Percentiles rank a stretch among this genome's conserved stretches.
These are phyloP conservation scores for Oldenlandia corymbosa DNA, from an alignment of 257 asterid genomes.

Conservation along the genomic window DNA sequence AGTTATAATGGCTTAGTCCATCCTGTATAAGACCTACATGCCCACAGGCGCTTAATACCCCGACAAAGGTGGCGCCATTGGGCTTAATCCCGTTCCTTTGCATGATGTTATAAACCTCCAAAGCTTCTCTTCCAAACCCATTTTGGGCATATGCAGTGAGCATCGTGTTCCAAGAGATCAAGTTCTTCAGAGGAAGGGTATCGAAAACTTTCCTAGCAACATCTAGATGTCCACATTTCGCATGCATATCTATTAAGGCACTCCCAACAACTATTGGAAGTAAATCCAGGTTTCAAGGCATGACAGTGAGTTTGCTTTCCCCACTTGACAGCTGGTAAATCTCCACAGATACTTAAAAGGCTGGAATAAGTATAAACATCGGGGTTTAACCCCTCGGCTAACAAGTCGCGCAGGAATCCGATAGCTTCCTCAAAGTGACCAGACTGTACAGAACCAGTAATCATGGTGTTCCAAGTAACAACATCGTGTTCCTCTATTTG, in stretches of 20 bases:
- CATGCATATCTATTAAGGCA: constrained; percentile 69
- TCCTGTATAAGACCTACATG: constrained; percentile 61
- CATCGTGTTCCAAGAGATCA: constrained; percentile 77
- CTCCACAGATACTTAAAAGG: constrained; percentile 66
- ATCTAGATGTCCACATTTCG: constrained; percentile 59
- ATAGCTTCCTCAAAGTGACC: constrained; percentile 38
- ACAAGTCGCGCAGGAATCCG: constrained; percentile 35
- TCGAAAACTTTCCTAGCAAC: constrained; percentile 58
- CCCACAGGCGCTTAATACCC: constrained; percentile 62
- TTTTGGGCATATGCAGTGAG: constrained; percentile 72
- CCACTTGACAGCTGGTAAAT: constrained; percentile 67
- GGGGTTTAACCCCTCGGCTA: constrained; percentile 41
- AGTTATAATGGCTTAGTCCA: constrained; percentile 47
- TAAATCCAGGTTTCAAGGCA: constrained; percentile 48
- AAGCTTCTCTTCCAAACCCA: constrained; percentile 63
- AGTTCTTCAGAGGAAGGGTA: constrained; percentile 42
- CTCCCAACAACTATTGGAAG: constrained; percentile 65
- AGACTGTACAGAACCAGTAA: constrained; percentile 45
- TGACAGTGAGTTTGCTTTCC: constrained; percentile 69
- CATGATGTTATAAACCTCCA: constrained; percentile 55
- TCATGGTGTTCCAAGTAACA: constrained; percentile 66
- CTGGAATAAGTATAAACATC: constrained; percentile 59
- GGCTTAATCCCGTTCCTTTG: constrained; percentile 39
- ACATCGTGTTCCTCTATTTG: constrained; percentile 47
- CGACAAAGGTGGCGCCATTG: constrained; percentile 53